Evolutionary conservation across 805 yeast genomes (phyloP).

Genomic region (Candida oleophila): DNA sequence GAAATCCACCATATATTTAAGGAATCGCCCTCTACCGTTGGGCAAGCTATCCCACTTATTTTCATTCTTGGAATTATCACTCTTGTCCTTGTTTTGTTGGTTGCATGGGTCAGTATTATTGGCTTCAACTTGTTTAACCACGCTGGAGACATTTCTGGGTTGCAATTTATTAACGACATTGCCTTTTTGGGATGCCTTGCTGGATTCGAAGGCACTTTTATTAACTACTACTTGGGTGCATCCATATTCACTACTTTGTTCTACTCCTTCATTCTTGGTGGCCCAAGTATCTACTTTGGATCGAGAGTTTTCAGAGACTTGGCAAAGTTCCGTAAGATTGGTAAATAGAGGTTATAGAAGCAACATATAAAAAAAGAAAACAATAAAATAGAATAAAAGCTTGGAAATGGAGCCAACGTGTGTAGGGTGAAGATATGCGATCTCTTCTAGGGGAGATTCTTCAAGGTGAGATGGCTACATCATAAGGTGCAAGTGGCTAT

Average conservation of each 20-base stretch:
- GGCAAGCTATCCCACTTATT: slow-evolving; percentile 48
- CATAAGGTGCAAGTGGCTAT: too few relatives aligned
- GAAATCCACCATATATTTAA: slow-evolving; percentile 67
- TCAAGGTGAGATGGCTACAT: background rate
- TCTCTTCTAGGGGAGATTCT: background rate
- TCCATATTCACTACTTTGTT: slow-evolving; percentile 60
- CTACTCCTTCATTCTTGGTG: slow-evolving; percentile 46
- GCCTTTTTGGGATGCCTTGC: slow-evolving; percentile 49
- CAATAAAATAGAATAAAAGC: slow-evolving; percentile 1
- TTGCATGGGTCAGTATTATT: slow-evolving; percentile 32
- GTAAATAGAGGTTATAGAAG: slow-evolving; percentile 11
- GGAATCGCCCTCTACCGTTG: slow-evolving; percentile 51
- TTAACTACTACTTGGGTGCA: slow-evolving; percentile 56
- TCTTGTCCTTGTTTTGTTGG: slow-evolving; percentile 44
- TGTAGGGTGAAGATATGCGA: background rate
- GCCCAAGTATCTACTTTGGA: slow-evolving; percentile 60
- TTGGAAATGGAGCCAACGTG: background rate
- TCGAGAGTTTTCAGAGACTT: slow-evolving; percentile 61
- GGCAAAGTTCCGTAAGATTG: slow-evolving; percentile 28
- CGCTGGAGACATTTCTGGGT: slow-evolving; percentile 32
- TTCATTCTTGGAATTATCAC: slow-evolving; percentile 47
- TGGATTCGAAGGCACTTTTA: slow-evolving; percentile 52
- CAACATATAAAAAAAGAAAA: background rate
- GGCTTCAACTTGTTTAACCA: slow-evolving; percentile 31
- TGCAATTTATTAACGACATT: slow-evolving; percentile 34